Conservation (phyloP, 306 rosid species). For the Alnus glutinosa region DNA sequence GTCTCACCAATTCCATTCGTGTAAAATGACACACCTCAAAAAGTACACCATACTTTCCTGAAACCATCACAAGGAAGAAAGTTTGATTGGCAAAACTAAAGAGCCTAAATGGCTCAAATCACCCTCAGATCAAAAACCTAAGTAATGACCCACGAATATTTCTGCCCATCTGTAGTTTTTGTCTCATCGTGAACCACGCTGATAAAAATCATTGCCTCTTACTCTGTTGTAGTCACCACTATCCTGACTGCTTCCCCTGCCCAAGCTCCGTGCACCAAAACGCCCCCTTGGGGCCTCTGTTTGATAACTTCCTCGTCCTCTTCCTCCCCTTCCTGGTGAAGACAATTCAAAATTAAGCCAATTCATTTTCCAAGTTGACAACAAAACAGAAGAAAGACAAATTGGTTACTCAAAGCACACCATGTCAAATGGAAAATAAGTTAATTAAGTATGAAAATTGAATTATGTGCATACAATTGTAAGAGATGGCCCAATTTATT, state of each 20-base stretch:
- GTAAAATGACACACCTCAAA: conserved; percentile 47
- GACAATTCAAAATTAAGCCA: conserved; percentile 10
- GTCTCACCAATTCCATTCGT: conserved; percentile 30
- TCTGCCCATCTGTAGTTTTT: conserved; percentile 18
- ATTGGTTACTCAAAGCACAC: background rate
- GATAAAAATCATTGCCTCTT: conserved; percentile 73
- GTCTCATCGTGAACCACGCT: conserved; percentile 64
- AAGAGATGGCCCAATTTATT: background rate
- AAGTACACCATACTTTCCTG: conserved; percentile 33
- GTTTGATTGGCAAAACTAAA: conserved; percentile 10
- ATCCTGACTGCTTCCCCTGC: conserved; percentile 68
- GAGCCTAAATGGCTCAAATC: conserved; percentile 32
- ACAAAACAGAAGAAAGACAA: background rate
- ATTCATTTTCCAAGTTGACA: background rate
- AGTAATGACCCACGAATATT: conserved; percentile 11
- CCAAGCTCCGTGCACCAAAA: conserved; percentile 58
- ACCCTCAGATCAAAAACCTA: conserved; percentile 35
- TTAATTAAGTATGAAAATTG: background rate
- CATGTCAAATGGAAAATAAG: conserved; percentile 7
- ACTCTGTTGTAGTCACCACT: conserved; percentile 51
- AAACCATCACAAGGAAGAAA: conserved; percentile 42
- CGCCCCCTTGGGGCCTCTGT: conserved; percentile 76
- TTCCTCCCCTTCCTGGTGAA: conserved; percentile 81
- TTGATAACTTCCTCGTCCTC: conserved; percentile 70
- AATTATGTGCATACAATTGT: background rate